Base-by-base conservation (phyloP, 2,329 filamentous ascomycete species). In the Lasiodiplodia sp. region DNA sequence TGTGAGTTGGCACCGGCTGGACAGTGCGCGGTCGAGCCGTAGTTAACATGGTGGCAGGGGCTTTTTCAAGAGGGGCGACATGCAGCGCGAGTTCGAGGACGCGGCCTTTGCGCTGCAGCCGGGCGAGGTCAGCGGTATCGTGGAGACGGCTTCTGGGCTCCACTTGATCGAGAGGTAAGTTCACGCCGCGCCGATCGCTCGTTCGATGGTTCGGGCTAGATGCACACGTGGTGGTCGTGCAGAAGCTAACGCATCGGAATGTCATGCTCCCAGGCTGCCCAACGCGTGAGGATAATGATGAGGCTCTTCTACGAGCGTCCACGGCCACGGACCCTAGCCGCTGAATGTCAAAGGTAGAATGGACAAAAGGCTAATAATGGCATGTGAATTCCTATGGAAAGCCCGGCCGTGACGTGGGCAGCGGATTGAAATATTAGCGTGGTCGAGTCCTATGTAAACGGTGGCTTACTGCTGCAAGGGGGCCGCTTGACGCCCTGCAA, bases 61-160 rank as follows among this genome's bases (percentile, higher is more conserved):
- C 23, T 97, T 94, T 81, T 99, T 99, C 80, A 94, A 93, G 68
- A 90, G 87, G 75, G 93, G 94, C 34, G 95, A 98, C 76, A 99
- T 99, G 96, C 96, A 99, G 80, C 95, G 94, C 84, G 95, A 97
- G 82, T 99, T 99, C 77, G 96, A 99, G 83, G 93, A 97, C 68
- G 94, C 94, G 4, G 92, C 96, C 1, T 99, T 99, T 82, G 90
- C 87, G n/a, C 85, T 99, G 67, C 87, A 94, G 80, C 90, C 91
- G 2, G 94, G 94, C 40, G 88, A 97, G 81, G 89, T 98, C 76
- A 97, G 94, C 81, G 86, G 87, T 57, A 86, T 97, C 47, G 91
- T 98, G 14, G 92, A 97, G 81, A 97, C 96, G 49, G 94, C 94
- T 62, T 97, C 94, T 65, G 96, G 96, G 0, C 85, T 98, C 76